Base-by-base conservation (phyloP, 2,329 filamentous ascomycete species). In the Chrysoporthe puriensis region DNA sequence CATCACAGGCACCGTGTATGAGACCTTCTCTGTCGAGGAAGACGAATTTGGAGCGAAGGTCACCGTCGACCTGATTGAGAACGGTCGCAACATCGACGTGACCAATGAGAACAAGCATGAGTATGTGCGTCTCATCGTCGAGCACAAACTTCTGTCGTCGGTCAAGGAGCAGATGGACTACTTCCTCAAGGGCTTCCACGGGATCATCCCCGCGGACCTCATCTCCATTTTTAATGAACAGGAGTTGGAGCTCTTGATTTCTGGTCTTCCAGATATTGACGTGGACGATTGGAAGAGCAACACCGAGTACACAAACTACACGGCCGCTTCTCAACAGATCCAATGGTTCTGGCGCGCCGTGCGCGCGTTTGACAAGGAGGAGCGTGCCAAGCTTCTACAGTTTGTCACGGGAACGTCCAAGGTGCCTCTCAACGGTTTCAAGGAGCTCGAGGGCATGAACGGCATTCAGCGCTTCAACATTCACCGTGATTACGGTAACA, bases 321-420 rank as follows among this genome's bases (percentile, higher is more conserved):
- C 89, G 4, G 91, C 93, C 43, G 95, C 94, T 0, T 97, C 96
- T 3, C 92, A 93, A 57, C 96, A 99, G 78, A 97, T 99, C 69
- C 94, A 98, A 78, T 99, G 96, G 96, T 99, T 99, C 88, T 99
- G 96, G 96, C 91, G 96, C 75, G 96, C 96, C 36, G 89, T 99
- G 56, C 90, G 96, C 74, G 97, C 94, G 4, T 99, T 97, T 76
- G 96, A 98, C 83, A 98, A 98, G 82, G 96, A 99, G 82, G 96
- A 99, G 81, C 92, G 93, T 69, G 96, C 96, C 74, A 99, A 99
- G 81, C 84, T 99, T 70, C 86, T 99, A 57, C 96, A 99, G 76
- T 99, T 99, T 78, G 96, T 99, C 72, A 99, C 96, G 1, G 96
- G 96, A 77, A 99, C 96, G 21, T 96, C 92, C 79, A 99, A 99